Percentiles rank a stretch among this genome's conserved stretches.
Conservation (phyloP, 2,329 filamentous ascomycete genomes). For the Neonectria magnoliae region DNA sequence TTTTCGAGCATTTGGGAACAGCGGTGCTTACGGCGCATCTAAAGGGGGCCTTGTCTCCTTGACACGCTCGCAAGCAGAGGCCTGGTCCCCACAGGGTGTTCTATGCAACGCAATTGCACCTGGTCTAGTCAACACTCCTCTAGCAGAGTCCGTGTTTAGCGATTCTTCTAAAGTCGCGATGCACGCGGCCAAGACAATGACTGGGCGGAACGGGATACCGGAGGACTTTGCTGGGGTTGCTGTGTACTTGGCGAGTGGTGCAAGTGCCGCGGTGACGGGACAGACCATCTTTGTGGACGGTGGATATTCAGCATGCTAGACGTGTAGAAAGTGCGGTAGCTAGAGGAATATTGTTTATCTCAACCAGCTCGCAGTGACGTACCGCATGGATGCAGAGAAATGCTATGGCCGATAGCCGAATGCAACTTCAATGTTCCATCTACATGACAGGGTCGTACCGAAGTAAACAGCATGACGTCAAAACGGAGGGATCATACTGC, state of each 20-base stretch:
- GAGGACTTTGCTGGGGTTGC: conserved; percentile 46
- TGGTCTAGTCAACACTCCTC: conserved; percentile 44
- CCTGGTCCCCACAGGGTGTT: conserved; percentile 47
- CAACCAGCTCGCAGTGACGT: background rate
- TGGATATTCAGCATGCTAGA: conserved; percentile 43
- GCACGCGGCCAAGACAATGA: conserved; percentile 45
- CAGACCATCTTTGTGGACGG: conserved; percentile 50
- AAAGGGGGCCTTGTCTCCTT: conserved; percentile 46
- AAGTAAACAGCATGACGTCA: background rate
- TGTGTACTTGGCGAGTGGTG: conserved; percentile 45
- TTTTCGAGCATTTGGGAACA: conserved; percentile 46
- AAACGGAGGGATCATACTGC: background rate
- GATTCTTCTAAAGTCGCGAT: conserved; percentile 33
- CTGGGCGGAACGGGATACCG: conserved; percentile 44
- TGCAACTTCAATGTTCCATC: background rate
- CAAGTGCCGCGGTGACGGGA: conserved; percentile 46
- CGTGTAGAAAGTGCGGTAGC: background rate
- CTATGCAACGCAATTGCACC: conserved; percentile 48
- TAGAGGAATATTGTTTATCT: background rate
- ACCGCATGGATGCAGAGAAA: background rate
- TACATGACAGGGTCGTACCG: background rate
- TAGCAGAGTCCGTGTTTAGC: conserved; percentile 36
- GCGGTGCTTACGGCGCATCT: conserved; percentile 47
- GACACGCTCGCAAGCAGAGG: conserved; percentile 48
- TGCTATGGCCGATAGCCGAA: background rate